phyloP scores from a whole-genome alignment of 306 rosid genomes.

The Citrullus amarus region DNA sequence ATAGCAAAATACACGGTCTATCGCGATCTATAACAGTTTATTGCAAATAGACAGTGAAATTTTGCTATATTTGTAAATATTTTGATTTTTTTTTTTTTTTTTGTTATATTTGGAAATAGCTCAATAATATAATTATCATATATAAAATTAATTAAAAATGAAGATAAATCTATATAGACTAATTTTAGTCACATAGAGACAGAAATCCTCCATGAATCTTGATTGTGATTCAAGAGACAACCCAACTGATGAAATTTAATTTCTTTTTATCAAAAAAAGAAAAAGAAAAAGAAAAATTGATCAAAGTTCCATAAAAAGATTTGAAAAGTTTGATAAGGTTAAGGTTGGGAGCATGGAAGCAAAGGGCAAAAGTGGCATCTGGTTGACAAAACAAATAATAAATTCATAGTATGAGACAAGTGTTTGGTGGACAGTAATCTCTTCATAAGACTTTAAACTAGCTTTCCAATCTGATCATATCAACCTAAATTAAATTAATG shows the following conservation, averaged over 20 bases:
- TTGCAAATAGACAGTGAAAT: too few species aligned
- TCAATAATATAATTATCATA: too few species aligned
- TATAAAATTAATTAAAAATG: background rate
- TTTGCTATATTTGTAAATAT: too few species aligned
- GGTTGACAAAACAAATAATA: background rate
- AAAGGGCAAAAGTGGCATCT: background rate
- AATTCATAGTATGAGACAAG: constrained; percentile 3
- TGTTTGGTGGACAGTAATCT: constrained; percentile 1
- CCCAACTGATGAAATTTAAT: background rate
- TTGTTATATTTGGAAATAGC: too few species aligned
- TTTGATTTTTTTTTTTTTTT: too few species aligned
- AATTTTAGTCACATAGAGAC: background rate
- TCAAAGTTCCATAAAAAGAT: background rate
- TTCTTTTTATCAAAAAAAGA: background rate
- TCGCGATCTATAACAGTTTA: too few species aligned
- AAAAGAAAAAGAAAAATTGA: background rate
- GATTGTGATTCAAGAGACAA: background rate
- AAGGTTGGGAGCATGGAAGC: constrained; percentile 7
- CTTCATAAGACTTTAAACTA: background rate
- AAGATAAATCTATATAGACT: background rate
- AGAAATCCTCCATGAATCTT: background rate
- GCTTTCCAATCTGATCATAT: background rate
- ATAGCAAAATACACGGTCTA: too few species aligned
- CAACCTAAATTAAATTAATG: background rate
- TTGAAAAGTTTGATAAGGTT: background rate